Conservation (phyloP, 2,329 filamentous ascomycete genomes). For the Penicillium palitans region DNA sequence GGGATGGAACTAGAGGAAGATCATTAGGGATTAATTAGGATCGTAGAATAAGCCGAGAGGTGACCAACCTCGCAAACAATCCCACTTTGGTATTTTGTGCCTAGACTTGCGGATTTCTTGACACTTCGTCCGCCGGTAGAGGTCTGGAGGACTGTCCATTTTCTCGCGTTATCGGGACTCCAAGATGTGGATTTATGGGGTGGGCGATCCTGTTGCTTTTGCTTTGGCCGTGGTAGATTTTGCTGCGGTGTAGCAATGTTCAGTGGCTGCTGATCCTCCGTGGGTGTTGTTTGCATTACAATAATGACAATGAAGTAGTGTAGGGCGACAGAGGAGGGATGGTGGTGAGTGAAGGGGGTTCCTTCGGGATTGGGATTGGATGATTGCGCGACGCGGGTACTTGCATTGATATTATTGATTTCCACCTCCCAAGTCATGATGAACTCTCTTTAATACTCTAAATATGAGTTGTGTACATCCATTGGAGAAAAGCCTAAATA, state of each 20-base stretch:
- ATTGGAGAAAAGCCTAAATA: no score
- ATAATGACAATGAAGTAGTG: neutral
- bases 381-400: neutral
- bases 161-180: neutral
- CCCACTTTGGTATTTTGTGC: neutral
- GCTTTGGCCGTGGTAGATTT: neutral
- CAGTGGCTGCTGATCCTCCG: neutral
- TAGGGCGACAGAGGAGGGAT: neutral
- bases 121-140: neutral
- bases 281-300: neutral
- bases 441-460: neutral
- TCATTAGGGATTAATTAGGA: neutral
- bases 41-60: neutral
- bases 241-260: neutral
- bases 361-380: neutral
- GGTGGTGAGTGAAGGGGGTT: neutral
- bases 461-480: neutral
- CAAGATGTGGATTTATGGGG: neutral
- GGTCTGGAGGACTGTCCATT: neutral
- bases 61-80: neutral
- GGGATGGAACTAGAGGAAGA: neutral
- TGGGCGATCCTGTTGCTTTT: neutral
- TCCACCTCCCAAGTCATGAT: no score
- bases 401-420: no score
- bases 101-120: neutral